Percentiles rank a stretch among this genome's conserved stretches.
These are phyloP conservation scores for Ceratocystiopsis minuta DNA, from an alignment of 2,329 filamentous ascomycete genomes.

Conservation along the genomic window DNA sequence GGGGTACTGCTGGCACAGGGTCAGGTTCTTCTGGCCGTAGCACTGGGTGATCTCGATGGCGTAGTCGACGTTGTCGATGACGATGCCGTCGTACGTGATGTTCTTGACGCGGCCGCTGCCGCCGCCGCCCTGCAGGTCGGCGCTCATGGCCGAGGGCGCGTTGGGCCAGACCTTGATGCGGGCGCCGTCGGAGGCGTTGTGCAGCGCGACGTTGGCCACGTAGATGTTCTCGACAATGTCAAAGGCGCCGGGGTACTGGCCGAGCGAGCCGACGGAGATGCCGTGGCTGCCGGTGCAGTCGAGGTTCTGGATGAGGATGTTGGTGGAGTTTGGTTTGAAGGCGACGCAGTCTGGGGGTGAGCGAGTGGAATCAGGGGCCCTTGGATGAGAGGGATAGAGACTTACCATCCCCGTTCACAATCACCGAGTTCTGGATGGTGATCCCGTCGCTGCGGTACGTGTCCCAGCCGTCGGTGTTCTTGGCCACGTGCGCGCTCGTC, in stretches of 20 bases:
- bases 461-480: constrained; percentile 48
- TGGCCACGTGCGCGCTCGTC: constrained; percentile 31
- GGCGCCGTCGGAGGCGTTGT: constrained; percentile 27
- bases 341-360: constrained; percentile 32
- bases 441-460: constrained; percentile 42
- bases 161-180: constrained; percentile 42
- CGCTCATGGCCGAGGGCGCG: constrained; percentile 15
- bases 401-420: constrained; percentile 45
- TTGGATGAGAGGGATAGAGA: background rate
- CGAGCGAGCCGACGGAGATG: constrained; percentile 41
- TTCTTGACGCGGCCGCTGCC: constrained; percentile 41
- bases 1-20: constrained; percentile 39
- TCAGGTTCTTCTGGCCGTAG: constrained; percentile 35
- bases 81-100: constrained; percentile 40
- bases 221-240: constrained; percentile 43
- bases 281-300: constrained; percentile 44
- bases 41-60: constrained; percentile 35
- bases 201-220: constrained; percentile 24
- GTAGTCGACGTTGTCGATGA: constrained; percentile 41
- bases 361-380: background rate
- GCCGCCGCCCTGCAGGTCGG: constrained; percentile 38
- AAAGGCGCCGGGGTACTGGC: constrained; percentile 36
- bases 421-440: constrained; percentile 43
- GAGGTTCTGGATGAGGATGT: constrained; percentile 40
- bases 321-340: constrained; percentile 44